Evolutionary conservation across 495 filamentous ascomycete genomes (phyloP), one percentile per base, ranked within the genome.

Genomic region (Xylaria sp.): DNA sequence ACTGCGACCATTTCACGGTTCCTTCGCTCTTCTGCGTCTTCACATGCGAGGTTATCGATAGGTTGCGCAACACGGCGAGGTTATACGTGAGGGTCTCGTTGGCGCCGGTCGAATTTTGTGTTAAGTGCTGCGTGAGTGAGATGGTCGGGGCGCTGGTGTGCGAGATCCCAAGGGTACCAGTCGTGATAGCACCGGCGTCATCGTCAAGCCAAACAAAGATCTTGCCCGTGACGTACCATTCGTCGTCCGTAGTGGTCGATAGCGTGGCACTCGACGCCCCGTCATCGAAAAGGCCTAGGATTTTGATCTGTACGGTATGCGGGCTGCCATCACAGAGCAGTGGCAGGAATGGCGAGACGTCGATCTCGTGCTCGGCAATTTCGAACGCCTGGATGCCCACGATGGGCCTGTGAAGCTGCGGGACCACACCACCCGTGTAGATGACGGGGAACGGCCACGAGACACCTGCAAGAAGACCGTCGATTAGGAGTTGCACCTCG

Each of bases 341-440:
- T 0, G 92, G 89, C 0, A 97, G 80, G 75, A 89, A 96, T 0
- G 93, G 91, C 1, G 93, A 92, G 63, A 97, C 92, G 76, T 97
- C 95, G 71, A 97, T 95, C 75, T 96, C 91, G 69, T 93, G 90
- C 73, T 95, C 91, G 17, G 88, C 85, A 26, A 97, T 85, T 75
- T 97, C 94, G 77, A 94, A 97, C 1, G 93, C 89, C 70, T 96
- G 90, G 50, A 94, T 90, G 3, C 94, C 93, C 15, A 93, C 94
- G 74, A 97, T 90, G 1, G 94, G 94, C 0, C 93, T 85, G 90
- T 95, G 95, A 26, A 97, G 85, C 0, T 89, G 89, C 3, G 94
- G 94, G 2, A 90, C 90, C 1, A 97, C 88, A 4, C 94, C 94
- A 6, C 94, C 94, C 5, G 94, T 97, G 74, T 97, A 97, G 48